A percentile compares a stretch with the other conserved stretches of the same genome.
These are phyloP conservation scores for Saksenaea vasiformis DNA, from an alignment of 371 early-diverging fungal genomes.

Conservation along the genomic window DNA sequence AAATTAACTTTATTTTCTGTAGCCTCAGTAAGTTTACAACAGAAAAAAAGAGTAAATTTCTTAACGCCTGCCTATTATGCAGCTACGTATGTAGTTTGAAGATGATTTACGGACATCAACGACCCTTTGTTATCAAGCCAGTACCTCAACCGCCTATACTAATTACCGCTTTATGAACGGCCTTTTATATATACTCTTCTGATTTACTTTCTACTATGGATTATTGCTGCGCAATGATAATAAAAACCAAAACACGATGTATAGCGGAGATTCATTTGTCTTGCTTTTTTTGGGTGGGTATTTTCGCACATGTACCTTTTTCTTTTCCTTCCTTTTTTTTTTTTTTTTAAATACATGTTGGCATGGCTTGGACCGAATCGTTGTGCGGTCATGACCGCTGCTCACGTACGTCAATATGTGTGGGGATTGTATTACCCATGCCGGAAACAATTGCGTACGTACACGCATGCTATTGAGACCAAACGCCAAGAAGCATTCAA, in stretches of 20 bases:
- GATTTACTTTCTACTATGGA: not conserved
- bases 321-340: slow-evolving; percentile 9
- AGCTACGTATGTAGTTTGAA: not conserved
- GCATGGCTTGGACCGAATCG: not conserved
- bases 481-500: slow-evolving; percentile 76
- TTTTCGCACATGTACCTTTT: not conserved
- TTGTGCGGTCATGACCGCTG: not conserved
- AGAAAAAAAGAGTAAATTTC: not conserved
- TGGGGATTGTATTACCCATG: not conserved
- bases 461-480: slow-evolving; percentile 47
- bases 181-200: not conserved
- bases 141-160: not conserved
- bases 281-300: slow-evolving; percentile 8
- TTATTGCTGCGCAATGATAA: slow-evolving; percentile 1
- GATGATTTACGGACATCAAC: not conserved
- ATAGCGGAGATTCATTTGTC: slow-evolving; percentile 5
- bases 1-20: not conserved
- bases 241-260: not conserved
- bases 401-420: not conserved
- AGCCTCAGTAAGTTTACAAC: not conserved
- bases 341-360: not conserved
- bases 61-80: not conserved
- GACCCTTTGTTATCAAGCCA: not conserved
- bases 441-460: not conserved
- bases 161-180: not conserved